A percentile compares a stretch with the other conserved stretches of the same genome.
These are phyloP conservation scores for thale cress (Arabidopsis thaliana) DNA, from an alignment of 345 rosid species.

Conservation along the genomic window TAIR10.1 NC_003075.7:15017501-15018000, in stretches of 20 bases:
- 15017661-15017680: slow-evolving; percentile 8
- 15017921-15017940: neutral
- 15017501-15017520: slow-evolving; percentile 39
- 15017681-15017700: slow-evolving; percentile 6
- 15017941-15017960: neutral
- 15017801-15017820: neutral
- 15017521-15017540: slow-evolving; percentile 17
- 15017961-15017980: slow-evolving; percentile 72
- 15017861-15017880: slow-evolving; percentile 92
- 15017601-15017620: neutral
- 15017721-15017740: slow-evolving; percentile 1
- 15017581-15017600: slow-evolving; percentile 5
- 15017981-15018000: slow-evolving; percentile 89
- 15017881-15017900: slow-evolving; percentile 58
- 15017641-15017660: slow-evolving; percentile 13
- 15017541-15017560: slow-evolving; percentile 31
- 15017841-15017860: slow-evolving; percentile 74
- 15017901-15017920: slow-evolving; percentile 26
- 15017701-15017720: slow-evolving; percentile 37
- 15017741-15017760: neutral
- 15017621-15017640: slow-evolving; percentile 16
- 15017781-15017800: slow-evolving; percentile 33
- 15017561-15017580: neutral
- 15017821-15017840: slow-evolving; percentile 49
- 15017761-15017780: slow-evolving; percentile 9